Conservation (phyloP, 78 protist species). For the Dictyostelium intermedium region DNA sequence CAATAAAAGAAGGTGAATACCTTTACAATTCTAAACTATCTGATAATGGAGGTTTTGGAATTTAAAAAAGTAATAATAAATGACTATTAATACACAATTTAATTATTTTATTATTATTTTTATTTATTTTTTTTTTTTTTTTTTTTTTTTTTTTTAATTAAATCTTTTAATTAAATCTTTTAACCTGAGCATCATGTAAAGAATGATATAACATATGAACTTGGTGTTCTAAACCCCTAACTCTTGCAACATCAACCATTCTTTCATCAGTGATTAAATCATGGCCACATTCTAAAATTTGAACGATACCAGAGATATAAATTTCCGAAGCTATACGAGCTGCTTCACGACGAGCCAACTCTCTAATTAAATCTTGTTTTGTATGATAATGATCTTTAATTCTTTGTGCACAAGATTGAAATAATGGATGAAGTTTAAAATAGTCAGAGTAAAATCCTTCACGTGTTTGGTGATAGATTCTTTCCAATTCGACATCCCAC, state of each 20-base stretch:
- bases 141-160: neutral
- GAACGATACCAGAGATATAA: conserved; percentile 60
- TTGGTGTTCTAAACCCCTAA: conserved; percentile 70
- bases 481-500: conserved; percentile 74
- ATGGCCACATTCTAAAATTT: conserved; percentile 66
- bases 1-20: no score
- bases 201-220: conserved; percentile 77
- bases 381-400: conserved; percentile 44
- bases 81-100: no score
- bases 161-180: conserved; percentile 8
- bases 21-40: no score
- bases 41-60: no score
- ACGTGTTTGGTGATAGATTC: conserved; percentile 40
- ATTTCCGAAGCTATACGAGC: conserved; percentile 68
- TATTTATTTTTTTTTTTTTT: no score
- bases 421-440: conserved; percentile 68
- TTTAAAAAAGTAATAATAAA: no score
- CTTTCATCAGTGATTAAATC: conserved; percentile 70
- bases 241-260: conserved; percentile 80
- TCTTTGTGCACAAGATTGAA: conserved; percentile 51
- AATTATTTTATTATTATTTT: no score
- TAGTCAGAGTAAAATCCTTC: conserved; percentile 68
- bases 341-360: conserved; percentile 57
- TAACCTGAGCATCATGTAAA: conserved; percentile 43
- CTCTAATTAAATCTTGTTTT: conserved; percentile 60